Conservation (phyloP, 2,329 filamentous ascomycete species). For the Penicillium sp. region DNA sequence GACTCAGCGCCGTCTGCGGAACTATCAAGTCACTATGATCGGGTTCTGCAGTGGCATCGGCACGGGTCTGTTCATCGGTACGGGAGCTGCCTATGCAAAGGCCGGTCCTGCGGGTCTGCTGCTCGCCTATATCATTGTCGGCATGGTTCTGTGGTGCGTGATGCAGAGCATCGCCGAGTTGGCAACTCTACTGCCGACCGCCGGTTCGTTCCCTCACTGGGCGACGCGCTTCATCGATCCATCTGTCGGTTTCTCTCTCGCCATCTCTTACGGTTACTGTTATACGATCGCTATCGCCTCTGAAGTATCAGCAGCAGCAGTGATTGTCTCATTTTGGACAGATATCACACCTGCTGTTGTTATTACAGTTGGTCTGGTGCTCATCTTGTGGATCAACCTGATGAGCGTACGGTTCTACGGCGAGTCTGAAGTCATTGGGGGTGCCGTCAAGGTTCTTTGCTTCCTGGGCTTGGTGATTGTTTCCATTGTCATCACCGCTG, state of each 20-base stretch:
- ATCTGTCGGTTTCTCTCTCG: conserved; percentile 90
- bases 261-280: conserved; percentile 74
- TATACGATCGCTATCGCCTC: conserved; percentile 74
- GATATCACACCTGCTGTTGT: conserved; percentile 69
- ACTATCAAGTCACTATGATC: conserved; percentile 38
- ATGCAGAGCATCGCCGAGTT: conserved; percentile 89
- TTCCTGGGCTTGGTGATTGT: conserved; percentile 33
- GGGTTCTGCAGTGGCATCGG: conserved; percentile 50
- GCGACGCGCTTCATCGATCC: conserved; percentile 89
- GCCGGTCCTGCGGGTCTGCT: conserved; percentile 76
- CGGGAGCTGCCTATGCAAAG: conserved; percentile 66
- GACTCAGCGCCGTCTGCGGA: conserved; percentile 36
- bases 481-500: conserved; percentile 37
- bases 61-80: conserved; percentile 82
- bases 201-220: conserved; percentile 87
- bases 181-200: conserved; percentile 85
- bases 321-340: conserved; percentile 82
- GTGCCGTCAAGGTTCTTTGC: conserved; percentile 35
- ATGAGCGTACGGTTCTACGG: conserved; percentile 37
- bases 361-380: conserved; percentile 51
- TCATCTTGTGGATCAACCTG: conserved; percentile 35
- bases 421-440: conserved; percentile 34
- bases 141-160: conserved; percentile 83
- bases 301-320: conserved; percentile 79
- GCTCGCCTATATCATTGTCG: conserved; percentile 61